A percentile compares a stretch with the other conserved stretches of the same genome.
phyloP scores from a whole-genome alignment of 2,329 filamentous ascomycete species.

The Decorospora gaudefroyi region DNA sequence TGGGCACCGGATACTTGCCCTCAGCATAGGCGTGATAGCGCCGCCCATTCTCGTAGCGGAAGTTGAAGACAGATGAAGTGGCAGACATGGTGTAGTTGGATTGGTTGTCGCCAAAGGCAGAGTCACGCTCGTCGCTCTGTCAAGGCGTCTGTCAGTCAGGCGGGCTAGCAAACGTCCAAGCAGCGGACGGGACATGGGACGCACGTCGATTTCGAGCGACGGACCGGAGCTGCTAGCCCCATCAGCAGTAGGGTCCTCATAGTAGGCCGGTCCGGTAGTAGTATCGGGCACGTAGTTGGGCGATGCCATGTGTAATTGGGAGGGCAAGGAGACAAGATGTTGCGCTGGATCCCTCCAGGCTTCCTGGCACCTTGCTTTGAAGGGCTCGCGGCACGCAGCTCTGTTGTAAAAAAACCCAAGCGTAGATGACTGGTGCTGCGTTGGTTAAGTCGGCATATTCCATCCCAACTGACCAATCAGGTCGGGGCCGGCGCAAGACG shows the following conservation, averaged over 20 bases:
- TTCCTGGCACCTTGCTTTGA: constrained; percentile 8
- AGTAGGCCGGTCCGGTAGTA: constrained; percentile 5
- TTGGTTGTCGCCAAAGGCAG: constrained; percentile 9
- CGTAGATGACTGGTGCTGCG: constrained; percentile 13
- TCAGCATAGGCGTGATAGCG: constrained; percentile 42
- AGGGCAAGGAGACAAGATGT: not conserved
- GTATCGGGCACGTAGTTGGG: constrained; percentile 3
- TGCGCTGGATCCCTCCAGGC: not conserved
- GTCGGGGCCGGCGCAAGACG: not conserved
- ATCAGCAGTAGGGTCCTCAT: constrained; percentile 14
- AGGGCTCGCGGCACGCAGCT: constrained; percentile 7
- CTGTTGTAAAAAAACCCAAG: constrained; percentile 13
- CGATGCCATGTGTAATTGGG: constrained; percentile 1
- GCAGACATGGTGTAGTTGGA: constrained; percentile 37
- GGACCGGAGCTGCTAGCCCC: constrained; percentile 31
- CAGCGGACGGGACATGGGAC: constrained; percentile 12
- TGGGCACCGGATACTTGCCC: constrained; percentile 40
- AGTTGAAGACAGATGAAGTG: constrained; percentile 38
- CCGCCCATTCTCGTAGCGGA: constrained; percentile 38
- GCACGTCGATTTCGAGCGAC: constrained; percentile 37
- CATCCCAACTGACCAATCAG: constrained; percentile 15
- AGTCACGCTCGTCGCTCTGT: constrained; percentile 21
- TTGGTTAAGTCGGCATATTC: constrained; percentile 11
- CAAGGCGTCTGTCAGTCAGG: constrained; percentile 18
- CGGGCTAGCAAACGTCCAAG: constrained; percentile 7